Conservation (phyloP, 345 rosid species). For the Aurinia saxatilis region DNA sequence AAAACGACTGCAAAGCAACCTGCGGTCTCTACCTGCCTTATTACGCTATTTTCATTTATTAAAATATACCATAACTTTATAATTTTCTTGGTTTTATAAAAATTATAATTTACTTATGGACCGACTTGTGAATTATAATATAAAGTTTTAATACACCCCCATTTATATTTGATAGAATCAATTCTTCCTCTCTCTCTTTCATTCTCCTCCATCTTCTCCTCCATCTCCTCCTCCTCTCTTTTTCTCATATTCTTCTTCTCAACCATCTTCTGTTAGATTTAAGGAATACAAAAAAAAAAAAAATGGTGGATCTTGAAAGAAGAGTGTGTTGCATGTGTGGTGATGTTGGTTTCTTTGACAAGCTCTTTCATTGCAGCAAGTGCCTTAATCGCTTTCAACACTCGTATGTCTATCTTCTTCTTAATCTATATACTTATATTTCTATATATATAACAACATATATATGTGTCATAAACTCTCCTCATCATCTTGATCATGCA, state of each 20-base stretch:
- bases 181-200: background rate
- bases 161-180: slow-evolving; percentile 25
- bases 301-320: slow-evolving; percentile 75
- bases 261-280: slow-evolving; percentile 1
- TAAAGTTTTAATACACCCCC: too few relatives aligned
- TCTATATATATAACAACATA: background rate
- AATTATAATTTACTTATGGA: slow-evolving; percentile 9
- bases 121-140: slow-evolving; percentile 26
- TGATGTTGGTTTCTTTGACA: slow-evolving; percentile 91
- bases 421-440: background rate
- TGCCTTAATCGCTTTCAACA: slow-evolving; percentile 88
- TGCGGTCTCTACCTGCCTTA: slow-evolving; percentile 62
- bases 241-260: background rate
- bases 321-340: slow-evolving; percentile 97
- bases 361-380: slow-evolving; percentile 90
- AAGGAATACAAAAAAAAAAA: slow-evolving; percentile 15
- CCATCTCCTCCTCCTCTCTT: background rate
- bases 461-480: background rate
- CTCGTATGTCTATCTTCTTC: slow-evolving; percentile 45
- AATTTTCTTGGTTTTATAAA: slow-evolving; percentile 11
- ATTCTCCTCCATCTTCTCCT: slow-evolving; percentile 8
- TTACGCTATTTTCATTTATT: slow-evolving; percentile 21
- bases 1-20: slow-evolving; percentile 91
- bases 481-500: background rate
- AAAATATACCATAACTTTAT: background rate